Base-by-base conservation (phyloP, 2,329 filamentous ascomycete species). In the Clonostachys rhizophaga region DNA sequence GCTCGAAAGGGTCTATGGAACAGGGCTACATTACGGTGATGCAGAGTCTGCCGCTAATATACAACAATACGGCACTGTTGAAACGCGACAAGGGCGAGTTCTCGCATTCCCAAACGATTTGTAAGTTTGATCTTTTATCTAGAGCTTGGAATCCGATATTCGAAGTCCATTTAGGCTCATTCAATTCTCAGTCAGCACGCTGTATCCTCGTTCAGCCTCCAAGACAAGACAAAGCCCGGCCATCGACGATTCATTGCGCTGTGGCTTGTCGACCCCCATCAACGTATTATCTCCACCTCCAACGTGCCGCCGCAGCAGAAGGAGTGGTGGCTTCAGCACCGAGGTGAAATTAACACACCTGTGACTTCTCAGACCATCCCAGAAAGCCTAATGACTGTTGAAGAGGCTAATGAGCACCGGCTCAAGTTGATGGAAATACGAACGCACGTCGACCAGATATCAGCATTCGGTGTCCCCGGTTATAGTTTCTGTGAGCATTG, bases 211-310 rank as follows among this genome's bases (percentile, higher is more conserved):
- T 81, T 83, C 50, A 51, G 57, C 3, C 65, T 81, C 1, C 55
- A 52, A 1, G 78, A 83, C 48, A 54, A 51, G 1, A 69, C 70
- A 0, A 71, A 67, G 48, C 67, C 74, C 0, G 79, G 78, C 0
- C 72, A 79, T 51, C 64, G 75, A 0, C 71, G 75, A 39, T 74
- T 81, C 41, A 62, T 82, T 3, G 72, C 72, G 0, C 58, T 82
- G 4, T 82, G 72, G 58, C 67, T 82, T 0, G 70, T 82, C 1
- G 76, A 81, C 46, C 79, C 78, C 0, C 52, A 68, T 12, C 55
- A 59, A 0, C 67, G 65, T 0, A 50, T 65, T 14, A 56, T 65
- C 20, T 59, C 53, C 20, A 67, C 64, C 1, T 59, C 54, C 1
- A 67, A 65, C 9, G 58, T 66, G 0, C 64, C 61, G 1, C 63